Conservation (phyloP, 1,284 basidiomycete species). For the Boletellus deceptivus region DNA sequence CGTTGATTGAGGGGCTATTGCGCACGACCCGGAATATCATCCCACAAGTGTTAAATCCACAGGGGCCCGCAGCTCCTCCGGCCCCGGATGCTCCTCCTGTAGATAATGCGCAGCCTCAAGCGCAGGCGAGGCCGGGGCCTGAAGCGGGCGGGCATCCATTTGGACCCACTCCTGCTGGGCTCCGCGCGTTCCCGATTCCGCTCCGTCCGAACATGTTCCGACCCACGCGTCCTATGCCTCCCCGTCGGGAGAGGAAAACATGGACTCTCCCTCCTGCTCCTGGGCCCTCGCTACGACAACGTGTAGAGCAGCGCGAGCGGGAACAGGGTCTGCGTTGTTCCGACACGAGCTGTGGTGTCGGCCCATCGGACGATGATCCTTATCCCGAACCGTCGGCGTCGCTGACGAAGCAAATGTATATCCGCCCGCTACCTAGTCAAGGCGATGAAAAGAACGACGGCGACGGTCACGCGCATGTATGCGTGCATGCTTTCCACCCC, state of each 20-base stretch:
- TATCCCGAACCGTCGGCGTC: conserved; percentile 34
- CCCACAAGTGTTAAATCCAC: conserved; percentile 21
- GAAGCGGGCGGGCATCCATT: conserved; percentile 7
- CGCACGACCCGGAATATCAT: conserved; percentile 26
- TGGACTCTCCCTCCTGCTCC: conserved; percentile 56
- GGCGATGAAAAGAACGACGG: not conserved
- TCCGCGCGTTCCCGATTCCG: conserved; percentile 18
- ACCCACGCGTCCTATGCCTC: conserved; percentile 30
- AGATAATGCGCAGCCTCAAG: conserved; percentile 9
- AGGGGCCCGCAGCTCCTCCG: conserved; percentile 6
- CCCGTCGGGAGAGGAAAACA: conserved; percentile 30
- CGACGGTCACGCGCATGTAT: conserved; percentile 36
- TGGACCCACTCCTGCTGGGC: conserved; percentile 3
- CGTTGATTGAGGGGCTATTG: conserved; percentile 25
- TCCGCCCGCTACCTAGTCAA: conserved; percentile 32
- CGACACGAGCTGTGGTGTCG: conserved; percentile 68
- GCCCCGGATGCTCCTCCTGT: conserved; percentile 1
- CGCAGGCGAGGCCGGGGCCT: conserved; percentile 7
- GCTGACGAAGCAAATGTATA: conserved; percentile 44
- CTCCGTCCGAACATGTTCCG: conserved; percentile 27
- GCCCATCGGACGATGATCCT: conserved; percentile 74
- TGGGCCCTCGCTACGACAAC: conserved; percentile 64
- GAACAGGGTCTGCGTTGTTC: conserved; percentile 67
- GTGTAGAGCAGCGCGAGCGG: conserved; percentile 64
- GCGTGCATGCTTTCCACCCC: conserved; percentile 66